These are phyloP conservation scores for Castanea mollissima DNA, from an alignment of 306 rosid species.

Conservation along the genomic window DNA sequence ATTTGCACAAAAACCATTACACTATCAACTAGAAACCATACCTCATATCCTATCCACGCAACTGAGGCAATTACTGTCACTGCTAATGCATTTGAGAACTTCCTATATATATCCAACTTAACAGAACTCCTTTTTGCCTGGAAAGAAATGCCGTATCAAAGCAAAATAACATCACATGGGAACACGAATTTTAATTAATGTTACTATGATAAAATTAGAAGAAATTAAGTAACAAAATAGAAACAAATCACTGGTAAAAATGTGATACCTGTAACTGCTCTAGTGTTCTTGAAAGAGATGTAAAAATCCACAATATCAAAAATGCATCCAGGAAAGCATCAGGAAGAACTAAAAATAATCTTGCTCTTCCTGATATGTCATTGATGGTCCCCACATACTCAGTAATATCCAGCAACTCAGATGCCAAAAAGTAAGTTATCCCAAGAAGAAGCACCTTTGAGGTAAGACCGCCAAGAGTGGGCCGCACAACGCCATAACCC, in stretches of 20 bases:
- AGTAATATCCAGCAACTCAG: slow-evolving; percentile 77
- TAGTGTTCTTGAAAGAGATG: slow-evolving; percentile 83
- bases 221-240: not conserved
- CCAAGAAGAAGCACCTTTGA: slow-evolving; percentile 93
- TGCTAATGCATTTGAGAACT: slow-evolving; percentile 90
- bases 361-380: slow-evolving; percentile 89
- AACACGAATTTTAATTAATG: not conserved
- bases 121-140: slow-evolving; percentile 96
- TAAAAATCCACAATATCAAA: slow-evolving; percentile 93
- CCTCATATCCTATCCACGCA: slow-evolving; percentile 94
- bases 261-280: slow-evolving; percentile 85
- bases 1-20: slow-evolving; percentile 4
- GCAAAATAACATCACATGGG: not conserved
- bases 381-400: slow-evolving; percentile 93
- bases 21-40: slow-evolving; percentile 32
- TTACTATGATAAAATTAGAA: not conserved
- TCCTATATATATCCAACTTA: slow-evolving; percentile 87
- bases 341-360: slow-evolving; percentile 91
- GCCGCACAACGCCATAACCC: slow-evolving; percentile 99
- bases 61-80: slow-evolving; percentile 77
- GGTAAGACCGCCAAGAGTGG: slow-evolving; percentile 96
- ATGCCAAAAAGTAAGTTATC: slow-evolving; percentile 73
- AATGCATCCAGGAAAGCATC: slow-evolving; percentile 92
- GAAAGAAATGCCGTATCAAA: not conserved
- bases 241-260: slow-evolving; percentile 1